Evolutionary conservation across 2,329 filamentous ascomycete genomes (phyloP).

Genomic region (Didymosphaeria variabile): DNA sequence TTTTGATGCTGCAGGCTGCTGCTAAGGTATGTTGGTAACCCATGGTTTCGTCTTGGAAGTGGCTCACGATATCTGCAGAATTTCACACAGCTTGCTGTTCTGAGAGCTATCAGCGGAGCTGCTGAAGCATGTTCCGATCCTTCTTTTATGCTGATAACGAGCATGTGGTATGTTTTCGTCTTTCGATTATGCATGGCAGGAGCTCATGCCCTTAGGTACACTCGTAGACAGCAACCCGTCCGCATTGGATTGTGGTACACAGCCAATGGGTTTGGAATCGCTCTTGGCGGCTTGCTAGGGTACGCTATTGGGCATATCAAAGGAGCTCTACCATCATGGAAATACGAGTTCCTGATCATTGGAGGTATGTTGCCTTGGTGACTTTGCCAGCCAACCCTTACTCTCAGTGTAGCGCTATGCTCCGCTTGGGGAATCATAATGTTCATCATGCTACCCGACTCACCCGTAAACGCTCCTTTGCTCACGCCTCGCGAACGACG

Average conservation of each 20-base stretch:
- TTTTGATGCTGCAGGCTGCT: background rate
- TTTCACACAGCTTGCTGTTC: background rate
- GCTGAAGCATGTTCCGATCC: background rate
- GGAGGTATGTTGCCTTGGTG: background rate
- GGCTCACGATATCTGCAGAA: background rate
- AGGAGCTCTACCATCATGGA: background rate
- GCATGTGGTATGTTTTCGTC: background rate
- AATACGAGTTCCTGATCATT: background rate
- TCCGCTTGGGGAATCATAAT: background rate
- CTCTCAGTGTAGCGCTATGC: background rate
- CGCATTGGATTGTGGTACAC: background rate
- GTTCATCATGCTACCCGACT: background rate
- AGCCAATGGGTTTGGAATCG: background rate
- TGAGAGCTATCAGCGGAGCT: background rate
- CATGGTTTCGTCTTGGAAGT: background rate
- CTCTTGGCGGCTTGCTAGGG: background rate
- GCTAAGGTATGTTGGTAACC: background rate
- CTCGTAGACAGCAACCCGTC: background rate
- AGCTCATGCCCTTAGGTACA: background rate
- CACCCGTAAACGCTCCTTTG: background rate
- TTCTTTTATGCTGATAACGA: background rate
- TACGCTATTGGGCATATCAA: slow-evolving; percentile 1
- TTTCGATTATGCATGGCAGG: background rate
- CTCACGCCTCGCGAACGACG: background rate
- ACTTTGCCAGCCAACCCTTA: background rate